Evolutionary conservation across 768 basidiomycete genomes (phyloP).

Genomic region (Porphyrellus cyaneotinctus): DNA sequence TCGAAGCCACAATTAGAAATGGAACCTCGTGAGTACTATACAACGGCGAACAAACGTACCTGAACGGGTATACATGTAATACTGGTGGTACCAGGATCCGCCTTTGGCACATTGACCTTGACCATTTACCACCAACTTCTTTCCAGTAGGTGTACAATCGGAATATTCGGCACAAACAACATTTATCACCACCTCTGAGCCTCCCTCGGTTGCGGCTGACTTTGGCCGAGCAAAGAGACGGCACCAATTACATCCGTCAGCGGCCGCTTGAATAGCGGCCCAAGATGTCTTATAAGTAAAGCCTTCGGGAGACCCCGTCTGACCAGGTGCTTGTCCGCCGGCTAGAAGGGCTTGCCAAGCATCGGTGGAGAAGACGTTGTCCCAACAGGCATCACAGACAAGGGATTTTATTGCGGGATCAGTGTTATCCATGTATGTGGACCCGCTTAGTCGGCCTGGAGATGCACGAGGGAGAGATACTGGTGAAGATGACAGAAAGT

Average conservation of each 20-base stretch:
- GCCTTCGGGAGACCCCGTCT: not conserved
- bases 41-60: not conserved
- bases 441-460: not conserved
- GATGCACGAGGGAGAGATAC: not conserved
- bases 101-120: not conserved
- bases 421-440: not conserved
- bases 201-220: not conserved
- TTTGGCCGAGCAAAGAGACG: not conserved
- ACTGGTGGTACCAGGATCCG: not conserved
- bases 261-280: not conserved
- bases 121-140: not conserved
- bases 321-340: not conserved
- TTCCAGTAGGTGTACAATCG: not conserved
- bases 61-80: slow-evolving; percentile 1
- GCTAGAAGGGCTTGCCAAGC: not conserved
- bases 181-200: not conserved
- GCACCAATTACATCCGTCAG: not conserved
- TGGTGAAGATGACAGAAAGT: not conserved
- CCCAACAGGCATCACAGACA: not conserved
- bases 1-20: not conserved
- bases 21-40: not conserved
- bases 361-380: not conserved
- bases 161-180: not conserved
- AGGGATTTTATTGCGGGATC: not conserved
- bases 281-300: not conserved